Evolutionary conservation across 2,329 filamentous ascomycete species (phyloP).

Genomic region (Fusarium longipes): DNA sequence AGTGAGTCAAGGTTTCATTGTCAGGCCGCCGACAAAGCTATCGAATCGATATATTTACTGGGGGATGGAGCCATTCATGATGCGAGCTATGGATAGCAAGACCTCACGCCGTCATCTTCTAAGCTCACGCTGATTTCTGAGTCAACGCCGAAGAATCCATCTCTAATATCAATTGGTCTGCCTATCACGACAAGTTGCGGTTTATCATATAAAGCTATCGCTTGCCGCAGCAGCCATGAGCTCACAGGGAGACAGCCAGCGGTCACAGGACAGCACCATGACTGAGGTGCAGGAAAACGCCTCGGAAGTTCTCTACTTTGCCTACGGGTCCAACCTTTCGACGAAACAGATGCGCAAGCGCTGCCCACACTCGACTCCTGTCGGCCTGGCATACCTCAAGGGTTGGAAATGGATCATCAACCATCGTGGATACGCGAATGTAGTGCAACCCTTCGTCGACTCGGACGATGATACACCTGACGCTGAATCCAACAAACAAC

Average conservation of each 20-base stretch:
- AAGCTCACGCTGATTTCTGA: constrained; percentile 6
- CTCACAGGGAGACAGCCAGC: constrained; percentile 49
- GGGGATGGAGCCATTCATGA: constrained; percentile 7
- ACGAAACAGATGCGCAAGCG: constrained; percentile 71
- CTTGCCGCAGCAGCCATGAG: constrained; percentile 37
- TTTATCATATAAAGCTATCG: constrained; percentile 7
- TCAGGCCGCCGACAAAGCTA: constrained; percentile 19
- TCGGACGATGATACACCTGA: constrained; percentile 20
- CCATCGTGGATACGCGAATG: constrained; percentile 73
- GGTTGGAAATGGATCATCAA: constrained; percentile 75
- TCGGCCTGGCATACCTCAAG: constrained; percentile 67
- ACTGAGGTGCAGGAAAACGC: constrained; percentile 52
- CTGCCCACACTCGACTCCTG: constrained; percentile 67
- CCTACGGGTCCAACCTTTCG: constrained; percentile 77
- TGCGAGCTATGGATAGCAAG: neutral
- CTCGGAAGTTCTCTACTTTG: constrained; percentile 69
- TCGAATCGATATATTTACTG: neutral
- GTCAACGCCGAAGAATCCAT: constrained; percentile 17
- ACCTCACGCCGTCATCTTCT: constrained; percentile 15
- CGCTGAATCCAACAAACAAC: neutral
- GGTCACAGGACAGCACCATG: constrained; percentile 52
- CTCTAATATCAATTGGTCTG: neutral
- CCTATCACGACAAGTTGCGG: neutral
- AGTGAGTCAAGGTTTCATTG: constrained; percentile 15
- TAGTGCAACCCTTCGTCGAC: constrained; percentile 56